Percentiles rank a stretch among this genome's conserved stretches.
Evolutionary conservation across 441 rosid species (phyloP).

Genomic region (Cnidoscolus chayamansa): DNA sequence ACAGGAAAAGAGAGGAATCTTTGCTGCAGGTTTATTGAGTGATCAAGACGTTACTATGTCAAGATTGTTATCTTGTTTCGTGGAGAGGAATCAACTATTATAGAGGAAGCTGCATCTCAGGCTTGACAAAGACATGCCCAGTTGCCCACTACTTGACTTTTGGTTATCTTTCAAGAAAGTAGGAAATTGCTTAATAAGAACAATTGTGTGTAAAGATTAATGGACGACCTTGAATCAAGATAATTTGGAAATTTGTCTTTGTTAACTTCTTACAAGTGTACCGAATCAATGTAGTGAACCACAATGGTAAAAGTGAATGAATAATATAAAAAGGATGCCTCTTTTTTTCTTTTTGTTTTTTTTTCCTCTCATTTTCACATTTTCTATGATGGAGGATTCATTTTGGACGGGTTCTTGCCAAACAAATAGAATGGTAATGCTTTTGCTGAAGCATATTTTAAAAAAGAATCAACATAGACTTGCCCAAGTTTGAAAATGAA

Average conservation of each 20-base stretch:
- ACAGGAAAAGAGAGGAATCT: not conserved
- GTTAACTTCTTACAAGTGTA: no score
- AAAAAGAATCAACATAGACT: not conserved
- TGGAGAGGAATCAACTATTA: not conserved
- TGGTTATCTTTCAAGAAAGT: not conserved
- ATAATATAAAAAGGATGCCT: not conserved
- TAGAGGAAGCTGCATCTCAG: slow-evolving; percentile 1
- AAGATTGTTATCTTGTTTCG: not conserved
- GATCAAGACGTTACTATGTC: not conserved
- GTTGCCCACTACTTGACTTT: not conserved
- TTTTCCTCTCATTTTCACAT: no score
- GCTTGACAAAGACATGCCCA: not conserved
- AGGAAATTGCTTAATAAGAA: slow-evolving; percentile 6
- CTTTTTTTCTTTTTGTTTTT: no score
- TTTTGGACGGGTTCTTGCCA: not conserved
- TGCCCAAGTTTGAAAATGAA: not conserved
- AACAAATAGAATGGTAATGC: not conserved
- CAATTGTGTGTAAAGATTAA: not conserved
- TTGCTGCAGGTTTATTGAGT: not conserved
- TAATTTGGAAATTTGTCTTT: not conserved
- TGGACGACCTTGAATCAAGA: not conserved
- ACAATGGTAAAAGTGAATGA: no score
- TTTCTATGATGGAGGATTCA: not conserved
- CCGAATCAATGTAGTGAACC: no score
- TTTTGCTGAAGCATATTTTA: not conserved